These are phyloP conservation scores for Suhomyces panamericanus DNA, from an alignment of 1,139 yeast genomes.

Conservation along the genomic window DNA sequence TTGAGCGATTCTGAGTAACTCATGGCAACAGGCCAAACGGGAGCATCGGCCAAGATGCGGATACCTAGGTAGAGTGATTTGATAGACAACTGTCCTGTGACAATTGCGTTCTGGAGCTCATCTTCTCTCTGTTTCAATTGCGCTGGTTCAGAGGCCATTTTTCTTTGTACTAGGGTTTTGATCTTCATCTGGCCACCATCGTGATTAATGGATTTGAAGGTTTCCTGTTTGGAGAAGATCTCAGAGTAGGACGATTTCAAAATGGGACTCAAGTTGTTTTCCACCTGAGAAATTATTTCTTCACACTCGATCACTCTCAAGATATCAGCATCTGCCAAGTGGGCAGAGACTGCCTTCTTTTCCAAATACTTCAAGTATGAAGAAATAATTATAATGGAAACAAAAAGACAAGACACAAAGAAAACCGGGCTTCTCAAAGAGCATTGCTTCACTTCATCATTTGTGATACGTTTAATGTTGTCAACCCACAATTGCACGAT, in stretches of 20 bases:
- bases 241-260: slow-evolving; percentile 48
- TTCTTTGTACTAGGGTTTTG: slow-evolving; percentile 25
- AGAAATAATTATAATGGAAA: slow-evolving; percentile 59
- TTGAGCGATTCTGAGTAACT: slow-evolving; percentile 75
- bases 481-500: slow-evolving; percentile 69
- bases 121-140: slow-evolving; percentile 2
- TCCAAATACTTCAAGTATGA: slow-evolving; percentile 61
- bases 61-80: slow-evolving; percentile 67
- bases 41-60: slow-evolving; percentile 74
- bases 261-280: slow-evolving; percentile 45
- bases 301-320: slow-evolving; percentile 50
- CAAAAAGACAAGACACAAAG: slow-evolving; percentile 66
- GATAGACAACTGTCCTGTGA: slow-evolving; percentile 51
- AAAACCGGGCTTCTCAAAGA: slow-evolving; percentile 73
- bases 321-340: slow-evolving; percentile 34
- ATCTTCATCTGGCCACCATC: slow-evolving; percentile 23
- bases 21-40: slow-evolving; percentile 79
- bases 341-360: slow-evolving; percentile 18
- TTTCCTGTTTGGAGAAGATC: slow-evolving; percentile 54
- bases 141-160: neutral
- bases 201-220: slow-evolving; percentile 41
- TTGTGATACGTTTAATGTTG: slow-evolving; percentile 56
- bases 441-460: slow-evolving; percentile 62
- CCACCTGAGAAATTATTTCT: slow-evolving; percentile 54
- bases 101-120: slow-evolving; percentile 17